Base-by-base conservation (phyloP, 257 asterid species). In the Agastache rugosa region DNA sequence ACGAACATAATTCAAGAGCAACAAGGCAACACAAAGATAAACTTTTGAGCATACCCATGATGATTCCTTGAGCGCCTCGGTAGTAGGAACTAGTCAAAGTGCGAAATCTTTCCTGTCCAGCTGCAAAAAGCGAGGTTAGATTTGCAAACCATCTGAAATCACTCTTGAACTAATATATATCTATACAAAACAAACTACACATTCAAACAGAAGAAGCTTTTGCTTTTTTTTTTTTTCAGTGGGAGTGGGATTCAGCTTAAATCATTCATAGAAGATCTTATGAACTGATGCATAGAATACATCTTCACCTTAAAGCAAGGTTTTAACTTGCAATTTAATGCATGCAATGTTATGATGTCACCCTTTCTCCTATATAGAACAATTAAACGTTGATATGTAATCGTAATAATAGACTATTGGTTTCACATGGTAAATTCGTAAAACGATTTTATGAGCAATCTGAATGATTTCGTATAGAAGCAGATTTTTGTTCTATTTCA, bases 51-150 rank as follows among this genome's bases (percentile, higher is more conserved):
- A 60, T 83, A 87, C 93, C 93, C 90, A 87, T 84, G 77, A 87
- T 87, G 53, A 87, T 67, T 71, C 93, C 93, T 77, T 87, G 90
- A 63, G 93, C 93, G 72, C 93, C 93, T 80, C 90, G 76, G 77
- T 87, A 87, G 67, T 87, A 87, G 6, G 93, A 87, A 73, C 93
- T 85, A n/a, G 90, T 87, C 79, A 87, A 78, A 51, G 93, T 88
- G 75, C 93, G 85, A 69, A 88, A 88, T 42, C 93, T 84, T 76
- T 88, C 93, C 77, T 88, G 93, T 62, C 93, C 93, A 47, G 93
- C 93, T 88, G 85, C 81, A 78, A 72, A 71, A 67, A 23, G 50
- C 47, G 44, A 77, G 47, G 23, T 63, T 54, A 71, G 66, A 39
- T 75, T 60, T 16, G 25, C 71, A 72, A 72, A 14, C n/a, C 58